A percentile compares a stretch with the other conserved stretches of the same genome.
phyloP scores from a whole-genome alignment of 2,329 filamentous ascomycete genomes.

The Curvularia lunata region DNA sequence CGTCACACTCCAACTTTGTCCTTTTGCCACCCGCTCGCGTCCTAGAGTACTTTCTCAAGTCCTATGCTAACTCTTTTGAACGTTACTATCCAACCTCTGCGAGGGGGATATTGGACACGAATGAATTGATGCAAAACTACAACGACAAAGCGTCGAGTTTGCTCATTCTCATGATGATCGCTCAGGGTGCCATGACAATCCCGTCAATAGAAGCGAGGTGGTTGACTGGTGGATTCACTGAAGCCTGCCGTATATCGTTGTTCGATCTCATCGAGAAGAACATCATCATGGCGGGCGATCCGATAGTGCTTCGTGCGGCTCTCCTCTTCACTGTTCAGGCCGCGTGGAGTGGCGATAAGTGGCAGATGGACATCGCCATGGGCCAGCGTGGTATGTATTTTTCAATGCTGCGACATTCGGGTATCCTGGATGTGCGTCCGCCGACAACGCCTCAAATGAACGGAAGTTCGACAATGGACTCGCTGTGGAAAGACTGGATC shows the following conservation, averaged over 20 bases:
- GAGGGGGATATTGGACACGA: constrained; percentile 67
- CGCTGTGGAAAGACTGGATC: constrained; percentile 69
- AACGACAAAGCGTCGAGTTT: constrained; percentile 71
- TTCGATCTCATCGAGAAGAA: constrained; percentile 76
- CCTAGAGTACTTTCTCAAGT: constrained; percentile 70
- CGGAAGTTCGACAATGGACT: constrained; percentile 54
- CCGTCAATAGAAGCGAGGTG: constrained; percentile 69
- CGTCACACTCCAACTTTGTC: constrained; percentile 65
- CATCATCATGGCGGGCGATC: constrained; percentile 70
- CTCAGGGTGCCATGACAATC: constrained; percentile 71
- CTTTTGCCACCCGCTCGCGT: constrained; percentile 70
- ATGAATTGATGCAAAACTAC: constrained; percentile 66
- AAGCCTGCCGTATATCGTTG: constrained; percentile 74
- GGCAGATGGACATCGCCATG: constrained; percentile 79
- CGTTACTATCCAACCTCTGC: constrained; percentile 70
- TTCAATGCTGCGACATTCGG: constrained; percentile 73
- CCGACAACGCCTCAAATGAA: constrained; percentile 55
- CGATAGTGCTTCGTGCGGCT: constrained; percentile 68
- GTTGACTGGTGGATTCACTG: constrained; percentile 70
- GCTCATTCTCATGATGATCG: constrained; percentile 73
- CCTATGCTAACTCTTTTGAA: constrained; percentile 69
- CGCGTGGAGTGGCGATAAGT: constrained; percentile 77
- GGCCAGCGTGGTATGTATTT: constrained; percentile 76
- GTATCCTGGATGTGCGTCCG: constrained; percentile 65
- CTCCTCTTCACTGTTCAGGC: constrained; percentile 72